Base-by-base conservation (phyloP, 164 flowering plant genomes). In the Vitis rupestris region DNA sequence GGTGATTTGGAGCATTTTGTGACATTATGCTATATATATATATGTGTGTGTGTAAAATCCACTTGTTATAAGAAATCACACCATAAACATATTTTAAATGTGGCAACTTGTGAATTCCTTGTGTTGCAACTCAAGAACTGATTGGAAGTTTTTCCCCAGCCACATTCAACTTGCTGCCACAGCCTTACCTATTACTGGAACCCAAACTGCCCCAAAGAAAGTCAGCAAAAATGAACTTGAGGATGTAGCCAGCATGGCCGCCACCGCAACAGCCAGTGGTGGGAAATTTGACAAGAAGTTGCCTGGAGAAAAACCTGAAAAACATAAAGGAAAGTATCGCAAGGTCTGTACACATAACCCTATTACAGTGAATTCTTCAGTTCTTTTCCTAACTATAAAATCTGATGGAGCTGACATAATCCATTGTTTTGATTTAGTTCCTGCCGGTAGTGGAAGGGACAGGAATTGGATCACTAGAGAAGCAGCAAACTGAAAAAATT, bases 221-320 rank as follows among this genome's bases (percentile, higher is more conserved):
- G 69, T 80, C 12, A 78, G 82, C 55, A 95, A 91, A 75, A 81
- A 76, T 50, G 98, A 91, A 73, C 76, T 95, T 12, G 88, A 83
- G 37, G 80, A 82, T 79, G 88, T 91, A 11, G 98, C 98, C 65
- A 93, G 97, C 61, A 79, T 88, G 75, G 99, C 93, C 23, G 91
- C 92, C 59, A 86, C 83, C 47, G 71, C 98, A 37, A 95, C 99
- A n/a, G 97, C 98, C 10, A 95, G 97, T 77, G 97, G 94, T 55
- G 98, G 99, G 10, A 95, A 93, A 75, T 95, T 95, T 71, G 99
- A 95, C 80, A 91, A 87, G 83, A 93, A 95, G 78, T 79, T 93
- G 63, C 82, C 86, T 1, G 99, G 97, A 68, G 99, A 95, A 68
- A 93, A 95, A 76, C 87, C 93, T 49, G 81, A 82, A 52, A 90